Conservation (phyloP, 805 yeast species). For the Limtongia smithiae region DNA sequence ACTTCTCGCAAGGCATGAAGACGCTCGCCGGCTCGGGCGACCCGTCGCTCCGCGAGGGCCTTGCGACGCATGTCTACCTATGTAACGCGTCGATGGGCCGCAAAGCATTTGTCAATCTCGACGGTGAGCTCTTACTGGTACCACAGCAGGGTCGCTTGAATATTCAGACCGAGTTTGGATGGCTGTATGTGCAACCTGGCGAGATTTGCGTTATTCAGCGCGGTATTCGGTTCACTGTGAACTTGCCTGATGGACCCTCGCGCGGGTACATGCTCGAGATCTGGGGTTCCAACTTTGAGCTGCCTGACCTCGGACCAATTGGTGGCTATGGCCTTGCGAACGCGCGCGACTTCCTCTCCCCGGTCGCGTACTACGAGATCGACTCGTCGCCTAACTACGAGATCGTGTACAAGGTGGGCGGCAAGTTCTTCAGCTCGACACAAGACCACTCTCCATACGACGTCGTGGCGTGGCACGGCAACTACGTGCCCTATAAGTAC, state of each 20-base stretch:
- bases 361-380: slow-evolving; percentile 32
- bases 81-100: slow-evolving; percentile 30
- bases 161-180: slow-evolving; percentile 34
- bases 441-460: slow-evolving; percentile 34
- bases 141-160: slow-evolving; percentile 33
- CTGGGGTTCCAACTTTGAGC: slow-evolving; percentile 32
- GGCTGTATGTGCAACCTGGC: slow-evolving; percentile 30
- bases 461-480: slow-evolving; percentile 36
- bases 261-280: slow-evolving; percentile 34
- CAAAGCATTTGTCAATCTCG: slow-evolving; percentile 31
- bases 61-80: slow-evolving; percentile 30
- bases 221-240: slow-evolving; percentile 31
- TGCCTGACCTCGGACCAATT: slow-evolving; percentile 36
- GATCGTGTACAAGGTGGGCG: slow-evolving; percentile 21
- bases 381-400: slow-evolving; percentile 30
- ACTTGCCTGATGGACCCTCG: slow-evolving; percentile 23
- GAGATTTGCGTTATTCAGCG: slow-evolving; percentile 34
- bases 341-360: slow-evolving; percentile 33
- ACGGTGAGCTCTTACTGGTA: slow-evolving; percentile 34
- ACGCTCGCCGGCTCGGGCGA: slow-evolving; percentile 32
- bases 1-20: slow-evolving; percentile 29
- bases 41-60: slow-evolving; percentile 30
- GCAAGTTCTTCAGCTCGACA: slow-evolving; percentile 16
- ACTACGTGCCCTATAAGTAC: slow-evolving; percentile 35
- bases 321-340: slow-evolving; percentile 36